Evolutionary conservation across 2,329 filamentous ascomycete species (phyloP), one percentile per base, ranked within the genome.

Genomic region (Calonectria hawksworthii): DNA sequence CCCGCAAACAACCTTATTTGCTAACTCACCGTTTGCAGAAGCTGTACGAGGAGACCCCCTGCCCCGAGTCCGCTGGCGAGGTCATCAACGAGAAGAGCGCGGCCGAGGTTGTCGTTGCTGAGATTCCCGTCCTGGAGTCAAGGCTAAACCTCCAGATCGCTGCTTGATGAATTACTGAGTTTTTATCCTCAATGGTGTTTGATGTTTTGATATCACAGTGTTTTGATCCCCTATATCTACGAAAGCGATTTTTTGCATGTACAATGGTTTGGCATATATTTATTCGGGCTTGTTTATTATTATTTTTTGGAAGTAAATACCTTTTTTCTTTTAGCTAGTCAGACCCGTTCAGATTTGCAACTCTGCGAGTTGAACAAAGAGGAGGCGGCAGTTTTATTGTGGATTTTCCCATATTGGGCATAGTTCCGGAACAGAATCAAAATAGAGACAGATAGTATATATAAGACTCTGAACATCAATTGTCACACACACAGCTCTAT

Each of bases 41-140:
- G 56, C 34, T 63, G 34, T 63, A 63, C 56, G 56, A 63, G 56
- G 56, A 63, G 36, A 38, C 56, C 14, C 56, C 56, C 5, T 63
- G 56, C 34, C 36, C 56, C 1, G 56, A 36, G 16, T 26, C 56
- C 8, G n/a, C 56, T 16, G n/a, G 32, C 34, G 56, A 63, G 56
- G 56, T 63, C 36, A n/a, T 63, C 23, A 36, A 41, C n/a, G 36
- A 63, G 34, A 63, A 63, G 56, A 63, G n/a, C 34, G 36, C 34
- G 1, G 36, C 56, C 34, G 56, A 63, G 7, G 56, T 63, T 23
- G 34, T 63, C n/a, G 56, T 63, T 9, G 16, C 38, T 14, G 56
- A 63, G 56, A 63, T 63, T 63, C 14, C 56, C 34, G 36, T 63
- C 13, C 56, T 38, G 26, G 56, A 63, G 56, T 63, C 56, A 63